phyloP scores from a whole-genome alignment of 768 basidiomycete species.

The Suillus brevipes region DNA sequence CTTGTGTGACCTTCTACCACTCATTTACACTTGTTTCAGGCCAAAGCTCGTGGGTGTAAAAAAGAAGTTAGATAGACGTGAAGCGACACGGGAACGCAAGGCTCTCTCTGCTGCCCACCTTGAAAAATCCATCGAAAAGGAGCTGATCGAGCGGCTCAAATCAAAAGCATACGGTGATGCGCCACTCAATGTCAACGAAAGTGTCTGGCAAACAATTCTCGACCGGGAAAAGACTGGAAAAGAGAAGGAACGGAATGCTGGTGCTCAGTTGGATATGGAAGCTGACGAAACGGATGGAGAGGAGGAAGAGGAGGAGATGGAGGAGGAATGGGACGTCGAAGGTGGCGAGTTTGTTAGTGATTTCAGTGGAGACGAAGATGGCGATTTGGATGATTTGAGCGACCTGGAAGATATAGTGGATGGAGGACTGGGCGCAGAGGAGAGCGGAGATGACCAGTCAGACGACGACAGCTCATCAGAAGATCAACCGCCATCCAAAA shows the following conservation, averaged over 20 bases:
- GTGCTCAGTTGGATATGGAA: conserved; percentile 43
- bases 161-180: conserved; percentile 97
- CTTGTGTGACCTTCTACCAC: not conserved
- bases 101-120: conserved; percentile 94
- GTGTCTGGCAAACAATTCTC: conserved; percentile 90
- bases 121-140: conserved; percentile 93
- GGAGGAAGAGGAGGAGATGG: conserved; percentile 49
- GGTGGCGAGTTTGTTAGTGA: conserved; percentile 57
- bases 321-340: conserved; percentile 52
- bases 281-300: conserved; percentile 59
- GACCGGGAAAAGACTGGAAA: conserved; percentile 68
- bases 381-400: conserved; percentile 40
- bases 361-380: conserved; percentile 54
- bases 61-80: conserved; percentile 94
- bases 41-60: conserved; percentile 93
- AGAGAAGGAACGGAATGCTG: conserved; percentile 43
- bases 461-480: conserved; percentile 41
- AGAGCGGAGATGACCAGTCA: conserved; percentile 43
- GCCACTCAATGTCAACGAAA: conserved; percentile 97
- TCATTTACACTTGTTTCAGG: conserved; percentile 40
- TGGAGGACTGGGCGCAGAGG: conserved; percentile 39
- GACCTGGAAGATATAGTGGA: conserved; percentile 68
- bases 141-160: conserved; percentile 92
- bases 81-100: conserved; percentile 90
- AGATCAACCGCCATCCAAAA: conserved; percentile 39